phyloP scores from a whole-genome alignment of 768 basidiomycete species.

The Lyophyllum decastes region DNA sequence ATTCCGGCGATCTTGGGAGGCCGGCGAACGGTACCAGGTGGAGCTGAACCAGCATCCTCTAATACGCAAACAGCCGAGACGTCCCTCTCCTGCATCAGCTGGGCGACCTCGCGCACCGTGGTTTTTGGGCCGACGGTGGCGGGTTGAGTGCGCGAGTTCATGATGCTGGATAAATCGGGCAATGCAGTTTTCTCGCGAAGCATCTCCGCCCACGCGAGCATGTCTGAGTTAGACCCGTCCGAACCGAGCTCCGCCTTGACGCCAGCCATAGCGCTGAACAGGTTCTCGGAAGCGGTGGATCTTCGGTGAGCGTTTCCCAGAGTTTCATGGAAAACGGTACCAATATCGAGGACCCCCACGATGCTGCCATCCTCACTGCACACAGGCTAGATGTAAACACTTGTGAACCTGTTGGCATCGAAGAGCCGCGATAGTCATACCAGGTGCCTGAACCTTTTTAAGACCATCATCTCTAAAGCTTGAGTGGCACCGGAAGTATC shows the following conservation, averaged over 20 bases:
- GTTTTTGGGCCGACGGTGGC: slow-evolving; percentile 93
- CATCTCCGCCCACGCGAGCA: slow-evolving; percentile 96
- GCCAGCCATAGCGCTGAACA: slow-evolving; percentile 95
- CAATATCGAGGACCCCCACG: slow-evolving; percentile 97
- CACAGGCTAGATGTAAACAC: slow-evolving; percentile 68
- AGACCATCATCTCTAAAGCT: slow-evolving; percentile 97
- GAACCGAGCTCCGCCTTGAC: slow-evolving; percentile 94
- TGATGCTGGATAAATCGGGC: slow-evolving; percentile 92
- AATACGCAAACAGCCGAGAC: slow-evolving; percentile 99
- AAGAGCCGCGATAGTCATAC: slow-evolving; percentile 43
- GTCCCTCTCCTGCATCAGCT: slow-evolving; percentile 92
- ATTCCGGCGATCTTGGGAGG: slow-evolving; percentile 89
- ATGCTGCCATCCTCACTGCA: slow-evolving; percentile 99
- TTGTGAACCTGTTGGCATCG: not conserved
- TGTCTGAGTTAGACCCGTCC: slow-evolving; percentile 85
- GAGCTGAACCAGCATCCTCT: slow-evolving; percentile 55
- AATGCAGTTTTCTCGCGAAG: slow-evolving; percentile 95
- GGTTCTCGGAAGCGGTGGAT: slow-evolving; percentile 93
- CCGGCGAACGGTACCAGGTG: slow-evolving; percentile 35
- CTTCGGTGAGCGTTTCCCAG: slow-evolving; percentile 97
- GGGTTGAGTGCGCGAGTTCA: slow-evolving; percentile 92
- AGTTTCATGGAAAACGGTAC: slow-evolving; percentile 98
- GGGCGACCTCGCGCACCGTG: slow-evolving; percentile 90
- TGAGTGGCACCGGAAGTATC: slow-evolving; percentile 98
- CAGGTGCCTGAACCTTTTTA: slow-evolving; percentile 92